phyloP scores from a whole-genome alignment of 306 rosid genomes.

The Arachis stenosperma region DNA sequence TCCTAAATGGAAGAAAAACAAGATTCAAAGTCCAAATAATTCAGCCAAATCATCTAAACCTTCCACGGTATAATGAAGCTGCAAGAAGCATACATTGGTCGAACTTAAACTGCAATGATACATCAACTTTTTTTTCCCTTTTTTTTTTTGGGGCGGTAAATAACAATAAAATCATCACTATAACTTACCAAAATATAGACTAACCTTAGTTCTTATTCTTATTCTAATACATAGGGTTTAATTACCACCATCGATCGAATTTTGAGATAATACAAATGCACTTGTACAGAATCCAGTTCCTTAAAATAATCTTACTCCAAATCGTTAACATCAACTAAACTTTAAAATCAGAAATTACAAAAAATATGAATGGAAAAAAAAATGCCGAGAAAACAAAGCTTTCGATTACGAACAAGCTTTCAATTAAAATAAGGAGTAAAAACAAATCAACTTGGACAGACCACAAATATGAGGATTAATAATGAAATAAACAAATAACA shows the following conservation, averaged over 20 bases:
- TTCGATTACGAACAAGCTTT: neutral
- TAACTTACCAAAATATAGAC: slow-evolving; percentile 5
- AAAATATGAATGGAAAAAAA: neutral
- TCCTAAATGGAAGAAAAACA: slow-evolving; percentile 10
- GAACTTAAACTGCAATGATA: neutral
- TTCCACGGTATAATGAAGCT: slow-evolving; percentile 15
- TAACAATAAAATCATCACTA: neutral
- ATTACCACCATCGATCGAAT: neutral
- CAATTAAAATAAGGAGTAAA: neutral
- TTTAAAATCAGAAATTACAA: neutral
- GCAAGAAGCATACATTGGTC: neutral
- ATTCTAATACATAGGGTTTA: neutral
- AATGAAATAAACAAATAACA: too few species aligned
- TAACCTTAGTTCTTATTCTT: slow-evolving; percentile 1
- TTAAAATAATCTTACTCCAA: neutral
- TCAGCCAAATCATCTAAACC: slow-evolving; percentile 10
- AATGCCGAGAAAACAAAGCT: neutral
- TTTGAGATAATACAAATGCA: neutral
- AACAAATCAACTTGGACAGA: neutral
- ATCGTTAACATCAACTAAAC: slow-evolving; percentile 4
- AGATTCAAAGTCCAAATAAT: slow-evolving; percentile 4
- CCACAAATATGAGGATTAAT: too few species aligned
- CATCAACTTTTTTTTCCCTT: neutral
- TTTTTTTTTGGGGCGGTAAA: too few species aligned
- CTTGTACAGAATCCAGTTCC: neutral